Conservation (phyloP, 495 filamentous ascomycete genomes). For the Cryomyces minteri region DNA sequence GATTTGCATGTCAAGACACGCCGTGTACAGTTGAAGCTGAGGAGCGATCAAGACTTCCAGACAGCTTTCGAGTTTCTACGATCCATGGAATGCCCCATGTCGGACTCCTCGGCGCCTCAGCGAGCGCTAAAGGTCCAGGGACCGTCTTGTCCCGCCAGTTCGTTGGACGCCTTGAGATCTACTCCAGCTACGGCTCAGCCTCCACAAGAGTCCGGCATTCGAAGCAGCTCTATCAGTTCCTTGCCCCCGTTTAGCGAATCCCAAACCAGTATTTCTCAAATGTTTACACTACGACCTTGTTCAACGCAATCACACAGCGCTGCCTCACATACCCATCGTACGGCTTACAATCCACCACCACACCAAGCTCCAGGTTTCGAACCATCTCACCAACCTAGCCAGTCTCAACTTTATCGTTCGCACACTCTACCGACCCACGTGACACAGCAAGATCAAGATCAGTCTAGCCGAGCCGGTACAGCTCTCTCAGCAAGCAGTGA, state of each 20-base stretch:
- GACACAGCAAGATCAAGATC: no score
- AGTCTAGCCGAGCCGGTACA: no score
- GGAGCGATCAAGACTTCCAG: constrained; percentile 18
- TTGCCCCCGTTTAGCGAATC: background rate
- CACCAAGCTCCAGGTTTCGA: no score
- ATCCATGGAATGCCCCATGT: constrained; percentile 15
- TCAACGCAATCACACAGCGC: no score
- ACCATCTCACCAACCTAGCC: no score
- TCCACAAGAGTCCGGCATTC: background rate
- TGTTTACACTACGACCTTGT: no score
- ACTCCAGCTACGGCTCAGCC: background rate
- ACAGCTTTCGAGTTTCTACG: constrained; percentile 14
- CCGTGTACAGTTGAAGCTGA: constrained; percentile 28
- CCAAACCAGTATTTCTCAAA: background rate
- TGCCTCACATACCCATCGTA: no score
- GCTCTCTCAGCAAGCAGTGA: no score
- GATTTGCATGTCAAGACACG: constrained; percentile 16
- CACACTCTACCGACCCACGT: no score
- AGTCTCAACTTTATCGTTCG: no score
- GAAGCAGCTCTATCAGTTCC: background rate
- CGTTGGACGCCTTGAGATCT: background rate
- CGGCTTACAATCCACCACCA: no score
- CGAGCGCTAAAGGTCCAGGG: background rate
- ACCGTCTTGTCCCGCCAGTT: background rate
- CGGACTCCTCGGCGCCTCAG: background rate